These are phyloP conservation scores for Penicillium olsonii DNA, from an alignment of 2,329 filamentous ascomycete species.

Conservation along the genomic window DNA sequence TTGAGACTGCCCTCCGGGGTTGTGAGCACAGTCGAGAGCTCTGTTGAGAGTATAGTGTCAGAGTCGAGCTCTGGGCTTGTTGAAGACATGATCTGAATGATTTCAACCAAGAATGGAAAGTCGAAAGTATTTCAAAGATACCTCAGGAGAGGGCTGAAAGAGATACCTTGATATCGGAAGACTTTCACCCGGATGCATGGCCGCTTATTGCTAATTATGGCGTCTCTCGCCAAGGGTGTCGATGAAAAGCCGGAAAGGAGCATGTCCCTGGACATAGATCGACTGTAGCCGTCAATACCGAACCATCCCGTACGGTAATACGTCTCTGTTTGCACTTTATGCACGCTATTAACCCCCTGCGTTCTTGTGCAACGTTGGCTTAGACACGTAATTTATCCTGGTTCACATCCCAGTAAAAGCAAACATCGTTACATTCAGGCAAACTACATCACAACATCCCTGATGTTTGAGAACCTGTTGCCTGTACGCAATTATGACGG, in stretches of 20 bases:
- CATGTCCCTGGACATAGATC: neutral
- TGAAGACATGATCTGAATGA: slow-evolving; percentile 3
- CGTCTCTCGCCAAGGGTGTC: neutral
- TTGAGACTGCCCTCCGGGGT: slow-evolving; percentile 10
- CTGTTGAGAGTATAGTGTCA: slow-evolving; percentile 4
- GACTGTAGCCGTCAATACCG: no score
- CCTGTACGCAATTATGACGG: no score
- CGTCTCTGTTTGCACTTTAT: neutral
- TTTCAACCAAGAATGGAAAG: neutral
- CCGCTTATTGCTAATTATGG: neutral
- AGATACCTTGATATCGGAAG: neutral
- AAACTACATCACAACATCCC: neutral
- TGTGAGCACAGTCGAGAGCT: slow-evolving; percentile 9
- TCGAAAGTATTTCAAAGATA: neutral
- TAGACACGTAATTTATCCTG: neutral
- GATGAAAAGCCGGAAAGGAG: neutral
- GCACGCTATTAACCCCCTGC: no score
- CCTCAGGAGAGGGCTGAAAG: neutral
- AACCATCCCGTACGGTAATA: no score
- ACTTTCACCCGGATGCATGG: neutral
- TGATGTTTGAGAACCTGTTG: no score
- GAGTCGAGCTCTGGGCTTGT: neutral
- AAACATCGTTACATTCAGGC: neutral
- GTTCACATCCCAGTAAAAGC: neutral
- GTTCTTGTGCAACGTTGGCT: neutral